Evolutionary conservation across 768 basidiomycete species (phyloP).

Genomic region (Mycena filopes): DNA sequence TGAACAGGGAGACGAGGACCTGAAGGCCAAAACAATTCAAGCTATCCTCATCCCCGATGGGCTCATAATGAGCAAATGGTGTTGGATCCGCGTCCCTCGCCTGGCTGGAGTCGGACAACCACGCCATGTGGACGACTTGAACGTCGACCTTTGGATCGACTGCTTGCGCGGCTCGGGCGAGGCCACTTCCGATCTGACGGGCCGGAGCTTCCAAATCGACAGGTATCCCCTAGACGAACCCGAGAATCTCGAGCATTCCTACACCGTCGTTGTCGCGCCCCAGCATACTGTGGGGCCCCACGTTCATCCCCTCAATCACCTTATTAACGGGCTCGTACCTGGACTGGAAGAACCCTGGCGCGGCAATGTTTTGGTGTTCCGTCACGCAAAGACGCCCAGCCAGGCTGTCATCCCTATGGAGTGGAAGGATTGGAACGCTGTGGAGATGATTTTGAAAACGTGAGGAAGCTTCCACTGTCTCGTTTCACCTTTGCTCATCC

Average conservation of each 20-base stretch:
- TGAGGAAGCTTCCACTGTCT: background rate
- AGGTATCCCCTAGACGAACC: background rate
- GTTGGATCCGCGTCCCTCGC: background rate
- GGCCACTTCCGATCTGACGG: background rate
- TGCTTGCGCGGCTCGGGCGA: background rate
- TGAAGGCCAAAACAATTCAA: background rate
- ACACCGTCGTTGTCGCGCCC: background rate
- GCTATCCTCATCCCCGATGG: background rate
- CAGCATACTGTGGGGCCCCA: background rate
- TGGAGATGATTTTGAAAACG: background rate
- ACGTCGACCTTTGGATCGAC: background rate
- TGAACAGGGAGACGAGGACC: too few relatives aligned
- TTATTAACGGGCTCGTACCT: background rate
- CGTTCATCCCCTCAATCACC: background rate
- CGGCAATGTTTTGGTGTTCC: background rate
- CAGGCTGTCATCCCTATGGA: background rate
- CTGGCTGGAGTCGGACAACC: background rate
- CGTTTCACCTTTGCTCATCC: background rate
- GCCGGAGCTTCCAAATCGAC: background rate
- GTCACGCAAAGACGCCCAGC: background rate
- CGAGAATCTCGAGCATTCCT: background rate
- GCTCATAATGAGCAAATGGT: background rate
- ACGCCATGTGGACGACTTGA: background rate
- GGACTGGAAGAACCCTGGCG: background rate
- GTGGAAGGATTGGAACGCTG: background rate